Conservation (phyloP, 805 yeast genomes). For the Zygosaccharomyces pseudorouxii region DNA sequence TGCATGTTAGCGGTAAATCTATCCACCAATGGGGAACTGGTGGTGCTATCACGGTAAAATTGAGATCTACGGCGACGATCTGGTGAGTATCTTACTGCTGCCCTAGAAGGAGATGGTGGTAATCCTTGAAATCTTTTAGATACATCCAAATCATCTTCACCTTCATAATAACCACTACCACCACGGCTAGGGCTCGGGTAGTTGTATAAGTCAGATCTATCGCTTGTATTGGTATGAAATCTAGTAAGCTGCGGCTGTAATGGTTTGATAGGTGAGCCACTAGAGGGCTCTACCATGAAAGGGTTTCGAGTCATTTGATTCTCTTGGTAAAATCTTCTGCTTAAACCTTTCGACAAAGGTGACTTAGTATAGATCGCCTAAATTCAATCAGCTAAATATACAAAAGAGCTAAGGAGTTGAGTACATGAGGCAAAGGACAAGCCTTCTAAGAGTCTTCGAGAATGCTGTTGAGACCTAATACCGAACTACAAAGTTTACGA, state of each 20-base stretch:
- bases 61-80: slow-evolving; percentile 35
- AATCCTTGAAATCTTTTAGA: slow-evolving; percentile 33
- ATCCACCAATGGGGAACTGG: slow-evolving; percentile 38
- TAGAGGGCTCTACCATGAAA: slow-evolving; percentile 31
- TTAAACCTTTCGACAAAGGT: background rate
- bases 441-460: background rate
- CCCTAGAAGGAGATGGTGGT: slow-evolving; percentile 40
- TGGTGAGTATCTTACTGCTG: slow-evolving; percentile 39
- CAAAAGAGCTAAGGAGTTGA: background rate
- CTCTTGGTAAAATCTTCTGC: background rate
- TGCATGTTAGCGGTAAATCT: slow-evolving; percentile 62
- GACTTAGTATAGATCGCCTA: background rate
- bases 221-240: slow-evolving; percentile 28
- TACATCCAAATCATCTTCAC: slow-evolving; percentile 23
- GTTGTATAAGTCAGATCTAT: slow-evolving; percentile 11
- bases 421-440: background rate
- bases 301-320: slow-evolving; percentile 32
- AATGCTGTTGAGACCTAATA: background rate
- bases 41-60: slow-evolving; percentile 31
- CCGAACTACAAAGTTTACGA: background rate
- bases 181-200: slow-evolving; percentile 5
- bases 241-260: slow-evolving; percentile 27
- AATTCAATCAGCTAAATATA: background rate
- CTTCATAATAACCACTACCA: slow-evolving; percentile 9
- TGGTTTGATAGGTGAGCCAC: slow-evolving; percentile 29